Evolutionary conservation across 1,284 basidiomycete genomes (phyloP), one percentile per base, ranked within the genome.

Genomic region (Trichosporon inkin): DNA sequence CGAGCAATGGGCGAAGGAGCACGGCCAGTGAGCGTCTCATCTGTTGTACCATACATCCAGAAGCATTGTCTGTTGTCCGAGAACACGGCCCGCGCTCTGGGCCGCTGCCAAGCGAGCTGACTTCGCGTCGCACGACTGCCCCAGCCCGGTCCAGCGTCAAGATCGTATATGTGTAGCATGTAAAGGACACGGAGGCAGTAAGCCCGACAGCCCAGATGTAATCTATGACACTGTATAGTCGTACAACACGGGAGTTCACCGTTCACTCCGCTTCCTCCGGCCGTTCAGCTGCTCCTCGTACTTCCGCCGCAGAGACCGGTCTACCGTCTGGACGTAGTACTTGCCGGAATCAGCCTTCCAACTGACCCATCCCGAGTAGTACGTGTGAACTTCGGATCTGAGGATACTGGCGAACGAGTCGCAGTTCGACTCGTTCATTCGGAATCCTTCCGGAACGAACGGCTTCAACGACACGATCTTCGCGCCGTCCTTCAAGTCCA

Each of bases 401-500:
- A 76, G 68, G 34, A 76, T 73, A 2, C 74, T 73, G 1, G 72
- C 71, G 51, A 77, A 77, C 17, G 71, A 72, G 58, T 76, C 72
- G 57, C 73, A 77, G 74, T 77, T 74, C 61, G 70, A 68, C 69
- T 80, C 77, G 57, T 79, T 82, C 63, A 83, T 71, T 49, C 81
- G 73, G 64, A 82, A 82, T 36, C 80, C 78, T 20, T 79, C 75
- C 3, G 78, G 76, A 19, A 82, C 78, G 64, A 84, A 84, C 4
- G 82, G 81, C 59, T 83, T 82, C 20, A 84, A 70, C 17, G 78
- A 80, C 58, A 84, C 78, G 40, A 84, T 79, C 53, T 73, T 75
- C 1, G 81, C 79, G 10, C 80, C 78, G 28, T 83, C 80, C 63
- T 80, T 81, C 35, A 84, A 71, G 54, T 84, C 83, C 28, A 84